Evolutionary conservation across 768 basidiomycete genomes (phyloP).

Genomic region (Suillus tomentosus): DNA sequence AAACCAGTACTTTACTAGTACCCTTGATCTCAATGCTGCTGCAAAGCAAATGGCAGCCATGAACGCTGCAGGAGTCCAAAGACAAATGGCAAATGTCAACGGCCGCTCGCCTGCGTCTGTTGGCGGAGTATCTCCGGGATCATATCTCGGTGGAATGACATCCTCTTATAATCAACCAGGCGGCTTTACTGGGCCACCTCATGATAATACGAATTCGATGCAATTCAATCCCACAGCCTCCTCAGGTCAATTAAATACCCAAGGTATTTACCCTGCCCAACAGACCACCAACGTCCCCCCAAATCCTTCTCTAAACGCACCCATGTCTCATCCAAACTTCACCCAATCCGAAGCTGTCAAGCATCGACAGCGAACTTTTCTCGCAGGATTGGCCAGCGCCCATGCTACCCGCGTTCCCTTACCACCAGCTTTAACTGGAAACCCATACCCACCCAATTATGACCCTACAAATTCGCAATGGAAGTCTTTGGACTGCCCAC

Average conservation of each 20-base stretch:
- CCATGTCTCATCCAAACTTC: conserved; percentile 39
- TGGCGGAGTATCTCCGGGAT: conserved; percentile 66
- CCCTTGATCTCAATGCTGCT: conserved; percentile 63
- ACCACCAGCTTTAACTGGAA: conserved; percentile 72
- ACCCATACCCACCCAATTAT: conserved; percentile 54
- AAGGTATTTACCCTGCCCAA: conserved; percentile 43
- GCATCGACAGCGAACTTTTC: conserved; percentile 61
- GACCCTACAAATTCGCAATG: conserved; percentile 66
- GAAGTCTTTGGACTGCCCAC: conserved; percentile 63
- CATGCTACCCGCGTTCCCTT: conserved; percentile 66
- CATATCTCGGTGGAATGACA: conserved; percentile 65
- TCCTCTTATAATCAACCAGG: conserved; percentile 31
- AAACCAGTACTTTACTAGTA: conserved; percentile 43
- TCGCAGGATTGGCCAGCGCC: conserved; percentile 57
- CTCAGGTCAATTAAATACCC: conserved; percentile 44
- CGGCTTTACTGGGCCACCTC: conserved; percentile 42
- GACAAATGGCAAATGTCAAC: conserved; percentile 57
- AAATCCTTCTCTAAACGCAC: conserved; percentile 44
- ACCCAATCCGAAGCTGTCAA: conserved; percentile 42
- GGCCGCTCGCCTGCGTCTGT: conserved; percentile 44
- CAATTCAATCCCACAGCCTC: conserved; percentile 40
- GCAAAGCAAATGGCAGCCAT: conserved; percentile 85
- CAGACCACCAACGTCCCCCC: conserved; percentile 34
- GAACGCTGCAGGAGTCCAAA: conserved; percentile 52
- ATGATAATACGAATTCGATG: conserved; percentile 41